Base-by-base conservation (phyloP, 2,329 filamentous ascomycete genomes). In the Lachnellula occidentalis region DNA sequence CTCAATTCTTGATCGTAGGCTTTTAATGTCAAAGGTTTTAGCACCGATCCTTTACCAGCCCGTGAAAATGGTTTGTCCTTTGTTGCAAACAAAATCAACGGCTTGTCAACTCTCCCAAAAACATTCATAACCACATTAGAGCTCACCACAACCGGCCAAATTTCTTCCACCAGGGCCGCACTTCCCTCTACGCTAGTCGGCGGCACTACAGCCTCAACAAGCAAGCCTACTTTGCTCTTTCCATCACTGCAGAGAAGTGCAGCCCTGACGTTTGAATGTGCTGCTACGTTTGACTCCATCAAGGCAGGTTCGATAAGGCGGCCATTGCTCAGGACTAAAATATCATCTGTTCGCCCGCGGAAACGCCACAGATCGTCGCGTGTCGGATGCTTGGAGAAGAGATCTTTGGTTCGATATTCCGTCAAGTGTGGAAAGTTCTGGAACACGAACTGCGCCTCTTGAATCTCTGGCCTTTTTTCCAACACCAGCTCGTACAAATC, bases 231-330 rank as follows among this genome's bases (percentile, higher is more conserved):
- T 27, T 27, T 27, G 27, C 27, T 27, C 27, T 27, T 27, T 8
- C 27, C 27, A 27, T 27, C 27, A 27, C 27, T 27, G 7, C 27
- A 27, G 11, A 53, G 19, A 14, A 47, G 15, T 5, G 22, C 50
- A 9, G 42, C 39, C 8, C 9, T 27, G 27, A 51, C 41, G 1
- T 14, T 11, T 5, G 50, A n/a, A 31, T 47, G 12, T 7, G 19
- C 15, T 4, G 45, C 22, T n/a, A 53, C 34, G 8, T n/a, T 19
- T 1, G 11, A 17, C 31, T 53, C 50, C 43, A 53, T 41, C 0
- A 67, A 68, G 1, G 71, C 58, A 0, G 75, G 74, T 39, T 76
- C 74, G 36, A 74, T 66, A 53, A 76, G 76, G 51, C 74, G 71
- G 2, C 74, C 74, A 45, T 71, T 76, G 14, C 67, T 70, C 19